Conservation (phyloP, 495 filamentous ascomycete species). For the Halenospora varia region DNA sequence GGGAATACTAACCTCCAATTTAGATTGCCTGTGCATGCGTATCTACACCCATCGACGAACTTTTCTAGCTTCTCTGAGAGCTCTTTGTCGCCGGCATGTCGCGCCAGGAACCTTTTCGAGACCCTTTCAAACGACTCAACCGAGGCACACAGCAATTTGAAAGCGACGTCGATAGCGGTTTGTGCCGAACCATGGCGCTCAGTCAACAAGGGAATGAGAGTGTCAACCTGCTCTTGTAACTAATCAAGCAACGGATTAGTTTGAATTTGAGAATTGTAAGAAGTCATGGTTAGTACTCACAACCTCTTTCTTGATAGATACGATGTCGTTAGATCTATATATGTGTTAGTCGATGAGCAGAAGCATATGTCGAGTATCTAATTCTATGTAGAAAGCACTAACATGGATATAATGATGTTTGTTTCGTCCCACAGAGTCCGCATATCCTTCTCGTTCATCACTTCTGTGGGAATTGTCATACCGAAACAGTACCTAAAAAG, state of each 20-base stretch:
- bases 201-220: neutral
- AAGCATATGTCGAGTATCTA: neutral
- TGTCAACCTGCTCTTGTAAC: neutral
- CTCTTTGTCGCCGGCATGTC: neutral
- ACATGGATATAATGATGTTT: conserved; percentile 4
- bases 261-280: neutral
- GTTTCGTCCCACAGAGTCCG: conserved; percentile 1
- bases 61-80: neutral
- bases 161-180: neutral
- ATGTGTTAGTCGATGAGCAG: neutral
- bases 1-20: conserved; percentile 7
- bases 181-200: neutral
- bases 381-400: neutral
- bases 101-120: neutral
- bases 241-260: neutral
- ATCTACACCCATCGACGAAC: neutral
- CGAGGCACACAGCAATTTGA: neutral
- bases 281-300: neutral
- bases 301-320: conserved; percentile 19
- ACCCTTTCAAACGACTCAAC: neutral
- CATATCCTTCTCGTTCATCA: neutral
- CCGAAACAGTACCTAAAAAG: neutral
- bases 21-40: neutral
- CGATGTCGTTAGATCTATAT: conserved; percentile 6
- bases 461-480: neutral